These are phyloP conservation scores for Quillaja saponaria DNA, from an alignment of 306 rosid species.

Conservation along the genomic window DNA sequence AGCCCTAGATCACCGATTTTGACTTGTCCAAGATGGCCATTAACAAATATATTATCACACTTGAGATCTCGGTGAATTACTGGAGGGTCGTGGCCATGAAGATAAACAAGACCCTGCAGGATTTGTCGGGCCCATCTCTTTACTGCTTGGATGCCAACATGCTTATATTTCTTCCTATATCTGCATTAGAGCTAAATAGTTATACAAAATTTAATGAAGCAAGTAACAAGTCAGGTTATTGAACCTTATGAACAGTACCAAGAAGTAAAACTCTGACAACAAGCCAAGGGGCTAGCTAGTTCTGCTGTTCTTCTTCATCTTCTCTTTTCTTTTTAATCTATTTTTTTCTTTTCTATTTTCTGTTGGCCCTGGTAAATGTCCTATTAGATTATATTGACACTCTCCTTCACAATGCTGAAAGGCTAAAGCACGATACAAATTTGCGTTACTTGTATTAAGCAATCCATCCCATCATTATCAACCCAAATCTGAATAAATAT, in stretches of 20 bases:
- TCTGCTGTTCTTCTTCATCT: no score
- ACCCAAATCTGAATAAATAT: background rate
- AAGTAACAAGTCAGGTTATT: slow-evolving; percentile 9
- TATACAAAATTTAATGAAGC: slow-evolving; percentile 3
- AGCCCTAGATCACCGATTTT: slow-evolving; percentile 91
- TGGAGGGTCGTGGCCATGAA: slow-evolving; percentile 82
- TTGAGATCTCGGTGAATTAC: slow-evolving; percentile 89
- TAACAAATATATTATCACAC: slow-evolving; percentile 84
- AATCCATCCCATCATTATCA: background rate
- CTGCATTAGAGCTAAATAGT: slow-evolving; percentile 44
- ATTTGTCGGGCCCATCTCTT: slow-evolving; percentile 84
- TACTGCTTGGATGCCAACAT: slow-evolving; percentile 59
- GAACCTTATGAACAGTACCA: background rate
- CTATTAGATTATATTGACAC: slow-evolving; percentile 4
- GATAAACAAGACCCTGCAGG: slow-evolving; percentile 70
- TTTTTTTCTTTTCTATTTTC: no score
- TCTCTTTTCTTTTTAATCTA: slow-evolving; percentile 1
- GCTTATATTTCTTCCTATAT: slow-evolving; percentile 67
- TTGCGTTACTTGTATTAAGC: slow-evolving; percentile 7
- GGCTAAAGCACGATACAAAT: background rate
- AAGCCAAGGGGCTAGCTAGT: slow-evolving; percentile 4
- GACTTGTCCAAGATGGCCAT: slow-evolving; percentile 95
- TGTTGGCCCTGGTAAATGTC: background rate
- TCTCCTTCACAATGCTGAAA: no score
- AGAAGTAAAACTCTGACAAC: slow-evolving; percentile 3